Evolutionary conservation across 192 early-diverging fungal genomes (phyloP), one percentile per base, ranked within the genome.

Genomic region (Gigaspora rosea): DNA sequence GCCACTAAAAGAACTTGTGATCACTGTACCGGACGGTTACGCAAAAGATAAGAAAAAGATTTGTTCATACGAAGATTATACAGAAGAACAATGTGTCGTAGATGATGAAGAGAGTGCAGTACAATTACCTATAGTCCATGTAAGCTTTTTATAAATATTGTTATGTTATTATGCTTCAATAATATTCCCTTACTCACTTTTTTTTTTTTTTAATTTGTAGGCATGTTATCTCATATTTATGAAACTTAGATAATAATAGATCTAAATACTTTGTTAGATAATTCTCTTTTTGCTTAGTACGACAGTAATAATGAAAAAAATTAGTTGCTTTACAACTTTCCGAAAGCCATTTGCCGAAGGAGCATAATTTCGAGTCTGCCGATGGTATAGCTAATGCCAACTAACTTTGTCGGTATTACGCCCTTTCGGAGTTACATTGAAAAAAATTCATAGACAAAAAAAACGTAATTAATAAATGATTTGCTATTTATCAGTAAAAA

Each of bases 1-100:
- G 47, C 85, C 84, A 47, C 80, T 93, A 12, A 92, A 91, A 52
- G 91, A 93, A 51, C 57, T 86, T 85, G 87, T 92, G 2, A 85
- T 88, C 2, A 84, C 88, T 12, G 91, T 93, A 2, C 91, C 91
- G 7, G 88, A 91, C 52, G 91, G 91, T 20, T 88, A 88, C 54
- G 81, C 88, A 16, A 88, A 87, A 73, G 86, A 90, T 71, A 79
- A 85, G 4, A 82, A 80, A 61, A 83, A 82, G 61, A 73, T 78
- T 16, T 75, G 76, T 8, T 75, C 65, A 8, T 80, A 78, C 46
- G 78, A 76, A 0, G 79, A 80, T 11, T 78, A 68, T 16, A 41
- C 76, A 35, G 86, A 85, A 68, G 82, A 89, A 35, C 63, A 71
- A 18, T 80, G 81, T 16, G 57, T 81, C 0, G 63, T 85, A 47